Conservation (phyloP, 1,284 basidiomycete genomes). For the Apiotrichum porosum region DNA sequence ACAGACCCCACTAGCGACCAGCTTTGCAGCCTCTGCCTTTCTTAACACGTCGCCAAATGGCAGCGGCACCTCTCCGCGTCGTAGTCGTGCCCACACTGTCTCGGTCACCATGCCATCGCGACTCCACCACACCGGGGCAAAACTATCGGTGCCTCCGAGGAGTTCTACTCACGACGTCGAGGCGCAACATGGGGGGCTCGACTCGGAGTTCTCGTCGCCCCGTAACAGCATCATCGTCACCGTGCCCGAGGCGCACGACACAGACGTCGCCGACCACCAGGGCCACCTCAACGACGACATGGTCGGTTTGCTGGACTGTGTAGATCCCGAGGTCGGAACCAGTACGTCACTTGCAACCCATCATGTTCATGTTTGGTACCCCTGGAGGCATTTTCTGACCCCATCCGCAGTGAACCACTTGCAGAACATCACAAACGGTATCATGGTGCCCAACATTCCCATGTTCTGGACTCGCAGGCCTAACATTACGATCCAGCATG, state of each 20-base stretch:
- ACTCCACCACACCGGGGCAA: too few relatives aligned
- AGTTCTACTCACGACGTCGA: too few relatives aligned
- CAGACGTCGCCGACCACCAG: slow-evolving; percentile 8
- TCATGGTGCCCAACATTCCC: slow-evolving; percentile 46
- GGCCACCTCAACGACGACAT: slow-evolving; percentile 35
- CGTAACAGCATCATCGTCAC: background rate
- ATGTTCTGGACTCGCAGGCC: slow-evolving; percentile 39
- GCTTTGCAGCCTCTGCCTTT: too few relatives aligned
- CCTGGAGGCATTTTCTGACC: background rate
- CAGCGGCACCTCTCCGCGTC: background rate
- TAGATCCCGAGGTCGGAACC: slow-evolving; percentile 41
- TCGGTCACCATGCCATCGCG: slow-evolving; percentile 7
- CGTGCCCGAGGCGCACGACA: background rate
- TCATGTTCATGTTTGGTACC: too few relatives aligned
- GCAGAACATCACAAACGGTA: slow-evolving; percentile 46
- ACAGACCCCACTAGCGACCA: too few relatives aligned
- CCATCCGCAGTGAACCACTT: slow-evolving; percentile 37
- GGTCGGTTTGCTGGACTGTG: slow-evolving; percentile 39
- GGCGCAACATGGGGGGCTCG: too few relatives aligned
- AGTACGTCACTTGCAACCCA: slow-evolving; percentile 17
- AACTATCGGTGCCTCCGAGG: too few relatives aligned
- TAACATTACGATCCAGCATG: slow-evolving; percentile 30
- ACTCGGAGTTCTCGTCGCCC: background rate
- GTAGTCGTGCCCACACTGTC: slow-evolving; percentile 15
- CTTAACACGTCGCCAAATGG: too few relatives aligned